Percentiles rank a stretch among this genome's conserved stretches.
These are phyloP conservation scores for Begonia masoniana DNA, from an alignment of 306 rosid genomes.

Conservation along the genomic window DNA sequence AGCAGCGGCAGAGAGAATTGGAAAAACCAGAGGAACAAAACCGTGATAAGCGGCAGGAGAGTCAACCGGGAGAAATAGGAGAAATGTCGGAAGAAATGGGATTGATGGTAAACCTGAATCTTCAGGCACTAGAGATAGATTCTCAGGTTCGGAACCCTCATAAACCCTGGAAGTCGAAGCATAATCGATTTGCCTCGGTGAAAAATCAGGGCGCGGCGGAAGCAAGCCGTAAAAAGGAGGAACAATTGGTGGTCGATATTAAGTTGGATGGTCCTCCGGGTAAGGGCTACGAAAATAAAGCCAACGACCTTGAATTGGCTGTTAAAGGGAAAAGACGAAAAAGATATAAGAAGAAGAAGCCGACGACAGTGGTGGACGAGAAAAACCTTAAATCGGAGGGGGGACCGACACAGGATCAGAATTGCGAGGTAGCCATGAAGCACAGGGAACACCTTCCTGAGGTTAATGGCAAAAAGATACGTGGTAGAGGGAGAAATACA, in stretches of 20 bases:
- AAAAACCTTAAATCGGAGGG: constrained; percentile 3
- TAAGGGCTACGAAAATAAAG: constrained; percentile 3
- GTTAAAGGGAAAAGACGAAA: neutral
- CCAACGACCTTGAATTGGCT: neutral
- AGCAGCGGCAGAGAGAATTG: constrained; percentile 6
- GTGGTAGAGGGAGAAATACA: constrained; percentile 1
- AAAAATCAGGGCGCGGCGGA: neutral
- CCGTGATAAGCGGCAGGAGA: constrained; percentile 2
- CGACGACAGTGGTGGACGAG: neutral
- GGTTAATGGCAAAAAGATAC: constrained; percentile 2
- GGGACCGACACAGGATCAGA: constrained; percentile 2
- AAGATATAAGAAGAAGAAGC: constrained; percentile 1
- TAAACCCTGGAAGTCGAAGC: neutral
- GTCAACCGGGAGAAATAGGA: constrained; percentile 5
- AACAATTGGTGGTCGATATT: constrained; percentile 3
- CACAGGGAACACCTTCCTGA: neutral
- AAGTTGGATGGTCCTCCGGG: neutral
- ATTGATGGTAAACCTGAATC: too few species aligned
- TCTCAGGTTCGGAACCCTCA: neutral
- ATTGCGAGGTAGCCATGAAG: neutral
- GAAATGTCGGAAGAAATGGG: too few species aligned
- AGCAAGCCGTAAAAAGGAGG: neutral
- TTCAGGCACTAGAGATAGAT: neutral
- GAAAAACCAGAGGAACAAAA: constrained; percentile 1
- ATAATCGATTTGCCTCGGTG: constrained; percentile 1